Evolutionary conservation across 257 asterid species (phyloP).

Genomic region (Nicotiana benthamiana): DNA sequence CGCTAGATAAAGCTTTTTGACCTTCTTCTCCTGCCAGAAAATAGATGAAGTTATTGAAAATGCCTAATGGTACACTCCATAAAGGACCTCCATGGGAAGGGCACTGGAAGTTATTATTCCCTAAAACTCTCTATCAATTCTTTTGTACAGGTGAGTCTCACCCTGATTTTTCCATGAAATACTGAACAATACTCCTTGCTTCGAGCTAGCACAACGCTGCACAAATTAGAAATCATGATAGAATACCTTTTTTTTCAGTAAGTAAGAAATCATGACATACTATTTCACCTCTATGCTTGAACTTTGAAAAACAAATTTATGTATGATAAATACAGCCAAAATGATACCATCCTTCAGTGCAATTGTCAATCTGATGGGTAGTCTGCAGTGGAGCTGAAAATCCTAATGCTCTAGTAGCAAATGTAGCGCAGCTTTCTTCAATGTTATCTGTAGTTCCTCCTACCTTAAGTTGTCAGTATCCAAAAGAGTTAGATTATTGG

Average conservation of each 20-base stretch:
- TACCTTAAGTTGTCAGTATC: constrained; percentile 33
- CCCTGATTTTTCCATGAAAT: constrained; percentile 92
- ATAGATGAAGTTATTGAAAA: background rate
- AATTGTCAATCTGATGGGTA: constrained; percentile 98
- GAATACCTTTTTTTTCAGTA: background rate
- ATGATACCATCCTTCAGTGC: constrained; percentile 90
- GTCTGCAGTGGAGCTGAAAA: constrained; percentile 60
- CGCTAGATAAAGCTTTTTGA: constrained; percentile 86
- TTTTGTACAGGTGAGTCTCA: constrained; percentile 23
- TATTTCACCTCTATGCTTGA: background rate
- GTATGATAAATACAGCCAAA: background rate
- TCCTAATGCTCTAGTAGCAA: constrained; percentile 82
- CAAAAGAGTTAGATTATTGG: background rate
- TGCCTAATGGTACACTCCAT: background rate
- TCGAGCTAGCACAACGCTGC: constrained; percentile 85
- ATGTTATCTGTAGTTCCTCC: constrained; percentile 97
- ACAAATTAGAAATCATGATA: constrained; percentile 16
- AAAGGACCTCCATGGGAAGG: background rate
- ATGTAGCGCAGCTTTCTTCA: constrained; percentile 91
- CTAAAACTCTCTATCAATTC: background rate
- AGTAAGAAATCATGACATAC: constrained; percentile 7
- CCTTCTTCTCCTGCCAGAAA: constrained; percentile 63
- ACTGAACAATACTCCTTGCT: constrained; percentile 81
- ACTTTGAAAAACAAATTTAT: background rate
- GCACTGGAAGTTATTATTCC: background rate